A percentile compares a stretch with the other conserved stretches of the same genome.
Evolutionary conservation across 2,329 filamentous ascomycete genomes (phyloP).

Genomic region (Didymella glomerata): DNA sequence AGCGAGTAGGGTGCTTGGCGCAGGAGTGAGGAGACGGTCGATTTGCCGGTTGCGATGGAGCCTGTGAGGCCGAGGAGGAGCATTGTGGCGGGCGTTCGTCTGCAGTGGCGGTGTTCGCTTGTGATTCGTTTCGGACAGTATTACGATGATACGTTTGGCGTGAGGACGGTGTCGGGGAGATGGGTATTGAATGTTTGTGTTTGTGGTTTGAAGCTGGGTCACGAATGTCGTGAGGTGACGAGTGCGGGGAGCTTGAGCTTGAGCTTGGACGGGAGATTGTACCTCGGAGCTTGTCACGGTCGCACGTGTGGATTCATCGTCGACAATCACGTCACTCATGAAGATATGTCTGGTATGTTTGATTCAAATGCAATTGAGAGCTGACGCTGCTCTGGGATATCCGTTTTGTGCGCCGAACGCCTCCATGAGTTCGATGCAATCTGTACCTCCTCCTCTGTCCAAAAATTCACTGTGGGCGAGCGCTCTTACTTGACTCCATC

Average conservation of each 20-base stretch:
- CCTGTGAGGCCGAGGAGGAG: slow-evolving; percentile 94
- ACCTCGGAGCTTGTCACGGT: slow-evolving; percentile 19
- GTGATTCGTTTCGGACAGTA: neutral
- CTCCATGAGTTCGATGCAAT: slow-evolving; percentile 5
- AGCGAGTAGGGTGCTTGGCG: slow-evolving; percentile 81
- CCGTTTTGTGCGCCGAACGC: slow-evolving; percentile 23
- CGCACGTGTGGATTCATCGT: neutral
- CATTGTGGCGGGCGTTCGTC: slow-evolving; percentile 63
- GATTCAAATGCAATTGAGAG: slow-evolving; percentile 7
- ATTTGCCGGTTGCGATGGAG: slow-evolving; percentile 98
- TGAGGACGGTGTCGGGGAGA: neutral
- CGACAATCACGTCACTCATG: neutral
- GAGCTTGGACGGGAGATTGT: slow-evolving; percentile 15
- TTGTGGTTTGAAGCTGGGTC: neutral
- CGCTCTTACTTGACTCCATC: neutral
- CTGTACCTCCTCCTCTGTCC: neutral
- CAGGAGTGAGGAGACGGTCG: slow-evolving; percentile 88
- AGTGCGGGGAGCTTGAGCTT: slow-evolving; percentile 27
- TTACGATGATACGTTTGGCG: neutral
- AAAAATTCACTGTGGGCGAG: neutral
- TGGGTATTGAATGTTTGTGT: neutral
- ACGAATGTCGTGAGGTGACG: slow-evolving; percentile 6
- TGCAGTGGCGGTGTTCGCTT: neutral
- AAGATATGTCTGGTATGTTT: neutral
- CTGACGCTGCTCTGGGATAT: slow-evolving; percentile 20